phyloP scores from a whole-genome alignment of 345 rosid genomes.

The Physaria fendleri region DNA sequence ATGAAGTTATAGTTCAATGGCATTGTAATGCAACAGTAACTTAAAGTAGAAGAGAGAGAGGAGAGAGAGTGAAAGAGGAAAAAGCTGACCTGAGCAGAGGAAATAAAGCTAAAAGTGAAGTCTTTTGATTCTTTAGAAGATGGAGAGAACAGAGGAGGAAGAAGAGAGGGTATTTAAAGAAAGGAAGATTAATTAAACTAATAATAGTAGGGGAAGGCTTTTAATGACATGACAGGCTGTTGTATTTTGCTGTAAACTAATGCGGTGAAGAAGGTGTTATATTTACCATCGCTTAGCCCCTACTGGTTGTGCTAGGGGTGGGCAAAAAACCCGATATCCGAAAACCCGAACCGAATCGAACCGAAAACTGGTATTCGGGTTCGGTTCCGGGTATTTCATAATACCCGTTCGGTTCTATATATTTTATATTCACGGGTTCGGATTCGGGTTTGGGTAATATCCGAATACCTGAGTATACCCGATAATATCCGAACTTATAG shows the following conservation, averaged over 20 bases:
- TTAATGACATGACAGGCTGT: conserved; percentile 26
- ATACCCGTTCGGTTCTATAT: too few species aligned
- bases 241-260: conserved; percentile 1
- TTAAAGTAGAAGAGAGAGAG: conserved; percentile 5
- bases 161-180: conserved; percentile 28
- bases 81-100: conserved; percentile 22
- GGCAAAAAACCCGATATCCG: too few species aligned
- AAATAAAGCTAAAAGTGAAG: conserved; percentile 6
- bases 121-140: conserved; percentile 9
- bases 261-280: conserved; percentile 11
- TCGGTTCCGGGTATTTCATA: too few species aligned
- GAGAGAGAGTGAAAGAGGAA: conserved; percentile 1
- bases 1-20: conserved; percentile 6
- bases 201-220: background rate
- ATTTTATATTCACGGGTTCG: too few species aligned
- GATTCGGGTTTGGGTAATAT: too few species aligned
- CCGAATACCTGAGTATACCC: too few species aligned
- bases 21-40: conserved; percentile 2
- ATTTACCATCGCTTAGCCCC: too few species aligned
- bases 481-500: too few species aligned
- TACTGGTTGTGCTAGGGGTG: too few species aligned
- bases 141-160: conserved; percentile 15
- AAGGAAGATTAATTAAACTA: background rate
- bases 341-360: too few species aligned
- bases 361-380: too few species aligned